These are phyloP conservation scores for Coleophoma cylindrospora DNA, from an alignment of 2,329 filamentous ascomycete species.

Conservation along the genomic window DNA sequence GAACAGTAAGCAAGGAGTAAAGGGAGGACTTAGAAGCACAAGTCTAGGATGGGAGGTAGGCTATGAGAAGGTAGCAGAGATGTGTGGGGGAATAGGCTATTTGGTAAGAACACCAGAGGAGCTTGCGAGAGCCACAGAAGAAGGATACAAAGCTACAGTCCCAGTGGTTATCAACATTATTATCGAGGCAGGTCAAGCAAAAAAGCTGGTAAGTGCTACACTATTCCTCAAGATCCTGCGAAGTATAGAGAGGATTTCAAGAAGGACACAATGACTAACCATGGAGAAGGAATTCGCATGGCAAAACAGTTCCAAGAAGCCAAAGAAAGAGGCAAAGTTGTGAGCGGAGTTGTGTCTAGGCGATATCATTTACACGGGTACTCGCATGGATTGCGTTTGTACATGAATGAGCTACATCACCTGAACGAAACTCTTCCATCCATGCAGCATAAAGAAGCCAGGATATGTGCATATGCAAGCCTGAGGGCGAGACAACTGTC, in stretches of 20 bases:
- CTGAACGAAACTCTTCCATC: neutral
- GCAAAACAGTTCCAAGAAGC: conserved; percentile 25
- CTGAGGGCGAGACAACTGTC: too few species aligned
- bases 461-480: too few species aligned
- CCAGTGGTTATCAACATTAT: conserved; percentile 50
- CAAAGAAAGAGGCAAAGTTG: conserved; percentile 15
- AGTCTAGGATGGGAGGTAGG: conserved; percentile 47
- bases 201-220: conserved; percentile 27
- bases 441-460: neutral
- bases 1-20: conserved; percentile 23
- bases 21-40: conserved; percentile 33
- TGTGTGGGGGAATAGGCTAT: conserved; percentile 47
- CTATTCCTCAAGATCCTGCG: neutral
- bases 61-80: conserved; percentile 50
- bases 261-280: neutral
- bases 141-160: conserved; percentile 40
- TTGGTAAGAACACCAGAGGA: conserved; percentile 46
- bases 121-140: conserved; percentile 41
- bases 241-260: neutral
- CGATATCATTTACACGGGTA: neutral
- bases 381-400: neutral
- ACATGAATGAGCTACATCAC: neutral
- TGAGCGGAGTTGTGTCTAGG: neutral
- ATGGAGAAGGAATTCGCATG: conserved; percentile 22
- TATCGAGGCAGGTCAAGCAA: conserved; percentile 43